Base-by-base conservation (phyloP, 257 asterid species). In the Datura wrightii region DNA sequence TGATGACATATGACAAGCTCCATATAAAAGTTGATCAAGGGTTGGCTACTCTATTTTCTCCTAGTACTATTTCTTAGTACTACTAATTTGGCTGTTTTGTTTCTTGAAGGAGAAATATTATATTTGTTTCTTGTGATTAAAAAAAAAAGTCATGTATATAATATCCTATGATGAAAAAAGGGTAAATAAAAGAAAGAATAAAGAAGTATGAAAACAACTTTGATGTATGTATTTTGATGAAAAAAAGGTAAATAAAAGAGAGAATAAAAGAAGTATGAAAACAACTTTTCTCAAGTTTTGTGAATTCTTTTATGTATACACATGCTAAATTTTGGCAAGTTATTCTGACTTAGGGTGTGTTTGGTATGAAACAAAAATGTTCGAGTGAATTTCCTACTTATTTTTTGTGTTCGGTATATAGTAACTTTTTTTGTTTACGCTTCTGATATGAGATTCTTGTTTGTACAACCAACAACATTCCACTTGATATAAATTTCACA, bases 31-130 rank as follows among this genome's bases (percentile, higher is more conserved):
- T 97, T 41, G 97, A 97, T 89, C 97, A 91, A 88, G 98, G 98
- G 14, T 90, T 95, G 93, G 98, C 97, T 80, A 94, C 98, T 56
- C 42, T 97, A 48, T 97, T 95, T 88, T 86, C 95, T 71, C 98
- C 99, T 5, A 84, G 79, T 69, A 24, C 5, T 2, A 48, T 76
- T 76, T 48, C 80, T 1, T 74, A 46, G 44, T 0, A n/a, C 31
- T 24, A 3, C 5, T 7, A 7, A 16, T 42, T 70, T 42, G 16
- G 55, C 37, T 6, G 16, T 67, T 67, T 37, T 6, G 7, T 37
- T 39, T 66, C 5, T 39, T 16, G 79, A 1, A 19, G 6, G 60
- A 74, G 44, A 48, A 67, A 14, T 6, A 24, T 69, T 66, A 11
- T 48, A 24, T 13, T 24, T 10, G 4, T 44, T n/a, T 46, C 36